A percentile compares a stretch with the other conserved stretches of the same genome.
Evolutionary conservation across 768 basidiomycete species (phyloP).

Genomic region (Piloderma croceum): DNA sequence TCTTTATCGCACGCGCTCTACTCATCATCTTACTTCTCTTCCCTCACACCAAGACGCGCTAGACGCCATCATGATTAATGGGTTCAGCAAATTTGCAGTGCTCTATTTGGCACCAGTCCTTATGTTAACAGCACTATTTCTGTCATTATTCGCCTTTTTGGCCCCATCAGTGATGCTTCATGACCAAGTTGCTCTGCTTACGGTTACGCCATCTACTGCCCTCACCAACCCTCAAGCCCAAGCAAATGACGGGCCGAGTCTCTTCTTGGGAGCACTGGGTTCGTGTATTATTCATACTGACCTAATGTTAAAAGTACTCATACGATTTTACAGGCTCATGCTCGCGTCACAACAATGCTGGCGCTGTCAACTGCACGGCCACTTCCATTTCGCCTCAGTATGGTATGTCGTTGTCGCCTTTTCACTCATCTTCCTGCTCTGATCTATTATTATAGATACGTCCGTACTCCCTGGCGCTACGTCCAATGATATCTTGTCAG

Average conservation of each 20-base stretch:
- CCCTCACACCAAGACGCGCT: neutral
- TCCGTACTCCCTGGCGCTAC: slow-evolving; percentile 53
- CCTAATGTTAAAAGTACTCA: slow-evolving; percentile 5
- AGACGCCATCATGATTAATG: slow-evolving; percentile 55
- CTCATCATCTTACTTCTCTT: too few relatives aligned
- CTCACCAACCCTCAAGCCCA: slow-evolving; percentile 30
- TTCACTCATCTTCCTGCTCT: slow-evolving; percentile 2
- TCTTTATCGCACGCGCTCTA: too few relatives aligned
- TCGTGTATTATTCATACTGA: slow-evolving; percentile 12
- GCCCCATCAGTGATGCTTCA: slow-evolving; percentile 59
- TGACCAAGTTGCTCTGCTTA: slow-evolving; percentile 57
- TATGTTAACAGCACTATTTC: slow-evolving; percentile 58
- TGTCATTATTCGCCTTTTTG: slow-evolving; percentile 63
- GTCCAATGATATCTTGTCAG: slow-evolving; percentile 49
- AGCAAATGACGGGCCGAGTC: slow-evolving; percentile 57
- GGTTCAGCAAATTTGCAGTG: slow-evolving; percentile 61
- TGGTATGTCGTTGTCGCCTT: slow-evolving; percentile 36
- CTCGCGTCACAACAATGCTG: slow-evolving; percentile 43
- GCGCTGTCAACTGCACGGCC: slow-evolving; percentile 48
- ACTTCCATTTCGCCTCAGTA: slow-evolving; percentile 55
- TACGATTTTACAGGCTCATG: slow-evolving; percentile 54
- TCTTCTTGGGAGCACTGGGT: slow-evolving; percentile 66
- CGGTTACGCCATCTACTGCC: slow-evolving; percentile 50
- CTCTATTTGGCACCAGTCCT: slow-evolving; percentile 65
- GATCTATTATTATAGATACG: slow-evolving; percentile 41